A percentile compares a stretch with the other conserved stretches of the same genome.
These are phyloP conservation scores for Coprinopsis strossmayeri DNA, from an alignment of 768 basidiomycete genomes.

Conservation along the genomic window DNA sequence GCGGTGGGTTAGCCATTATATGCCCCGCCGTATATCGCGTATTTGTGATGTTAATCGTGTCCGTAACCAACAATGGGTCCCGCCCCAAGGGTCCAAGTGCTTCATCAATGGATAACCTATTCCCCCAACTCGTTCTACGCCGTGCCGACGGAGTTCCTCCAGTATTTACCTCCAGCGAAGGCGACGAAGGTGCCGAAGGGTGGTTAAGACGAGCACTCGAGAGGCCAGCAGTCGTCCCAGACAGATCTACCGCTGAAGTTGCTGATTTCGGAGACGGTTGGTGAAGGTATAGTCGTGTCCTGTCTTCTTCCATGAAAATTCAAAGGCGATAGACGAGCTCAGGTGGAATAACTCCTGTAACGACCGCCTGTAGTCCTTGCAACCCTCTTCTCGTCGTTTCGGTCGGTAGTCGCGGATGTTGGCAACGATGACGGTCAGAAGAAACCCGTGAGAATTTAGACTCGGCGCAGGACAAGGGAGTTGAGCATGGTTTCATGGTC, in stretches of 20 bases:
- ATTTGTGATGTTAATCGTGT: background rate
- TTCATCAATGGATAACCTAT: slow-evolving; percentile 11
- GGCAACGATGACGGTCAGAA: background rate
- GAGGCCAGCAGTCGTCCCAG: slow-evolving; percentile 5
- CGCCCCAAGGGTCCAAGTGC: slow-evolving; percentile 5
- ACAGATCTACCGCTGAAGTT: slow-evolving; percentile 7
- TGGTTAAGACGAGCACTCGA: slow-evolving; percentile 1
- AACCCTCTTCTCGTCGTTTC: background rate
- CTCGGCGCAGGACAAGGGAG: background rate
- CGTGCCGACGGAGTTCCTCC: background rate
- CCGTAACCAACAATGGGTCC: slow-evolving; percentile 1
- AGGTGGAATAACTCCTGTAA: no score
- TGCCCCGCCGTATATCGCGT: background rate
- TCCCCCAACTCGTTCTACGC: slow-evolving; percentile 9
- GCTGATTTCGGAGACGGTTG: slow-evolving; percentile 8
- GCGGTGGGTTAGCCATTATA: background rate
- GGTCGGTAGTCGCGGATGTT: background rate
- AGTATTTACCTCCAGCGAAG: slow-evolving; percentile 6
- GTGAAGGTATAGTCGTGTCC: background rate
- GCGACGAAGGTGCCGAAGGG: slow-evolving; percentile 8
- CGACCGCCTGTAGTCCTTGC: no score
- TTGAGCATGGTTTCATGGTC: no score
- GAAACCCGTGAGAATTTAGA: background rate
- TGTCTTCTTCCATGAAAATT: slow-evolving; percentile 7
- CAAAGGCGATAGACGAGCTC: background rate